Evolutionary conservation across 106 monocot genomes (phyloP).

Genomic region (Acorus gramineus): DNA sequence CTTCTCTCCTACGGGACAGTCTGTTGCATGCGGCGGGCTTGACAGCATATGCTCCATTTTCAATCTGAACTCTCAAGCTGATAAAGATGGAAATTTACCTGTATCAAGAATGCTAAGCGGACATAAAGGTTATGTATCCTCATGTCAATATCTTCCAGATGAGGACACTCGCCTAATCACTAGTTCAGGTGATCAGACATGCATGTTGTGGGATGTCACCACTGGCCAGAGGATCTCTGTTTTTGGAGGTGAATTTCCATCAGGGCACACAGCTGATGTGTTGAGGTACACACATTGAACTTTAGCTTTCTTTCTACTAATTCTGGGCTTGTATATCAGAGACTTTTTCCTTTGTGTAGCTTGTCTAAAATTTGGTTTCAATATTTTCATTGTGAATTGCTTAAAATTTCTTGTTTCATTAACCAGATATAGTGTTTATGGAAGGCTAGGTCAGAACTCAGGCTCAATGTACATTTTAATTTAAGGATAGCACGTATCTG

Average conservation of each 20-base stretch:
- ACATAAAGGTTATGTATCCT: constrained; percentile 93
- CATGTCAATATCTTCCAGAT: constrained; percentile 86
- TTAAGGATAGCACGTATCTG: too few species aligned
- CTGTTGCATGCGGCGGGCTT: constrained; percentile 88
- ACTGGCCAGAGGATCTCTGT: constrained; percentile 84
- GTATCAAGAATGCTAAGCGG: constrained; percentile 70
- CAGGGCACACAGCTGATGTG: constrained; percentile 90
- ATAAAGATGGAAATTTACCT: constrained; percentile 83
- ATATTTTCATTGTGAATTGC: too few species aligned
- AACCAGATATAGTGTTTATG: too few species aligned
- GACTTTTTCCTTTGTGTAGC: too few species aligned
- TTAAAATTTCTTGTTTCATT: too few species aligned
- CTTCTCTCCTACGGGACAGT: constrained; percentile 81
- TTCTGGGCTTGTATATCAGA: too few species aligned
- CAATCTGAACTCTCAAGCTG: constrained; percentile 73
- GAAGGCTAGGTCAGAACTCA: too few species aligned
- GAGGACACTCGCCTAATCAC: constrained; percentile 77
- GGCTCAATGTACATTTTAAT: too few species aligned
- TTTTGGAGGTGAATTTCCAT: constrained; percentile 98
- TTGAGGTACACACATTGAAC: constrained; percentile 36
- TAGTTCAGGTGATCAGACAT: constrained; percentile 93
- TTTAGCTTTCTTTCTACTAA: too few species aligned
- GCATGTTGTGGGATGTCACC: constrained; percentile 86
- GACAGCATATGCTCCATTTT: constrained; percentile 94
- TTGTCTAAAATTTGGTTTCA: too few species aligned